phyloP scores from a whole-genome alignment of 495 filamentous ascomycete species.

The Usnea hakonensis region DNA sequence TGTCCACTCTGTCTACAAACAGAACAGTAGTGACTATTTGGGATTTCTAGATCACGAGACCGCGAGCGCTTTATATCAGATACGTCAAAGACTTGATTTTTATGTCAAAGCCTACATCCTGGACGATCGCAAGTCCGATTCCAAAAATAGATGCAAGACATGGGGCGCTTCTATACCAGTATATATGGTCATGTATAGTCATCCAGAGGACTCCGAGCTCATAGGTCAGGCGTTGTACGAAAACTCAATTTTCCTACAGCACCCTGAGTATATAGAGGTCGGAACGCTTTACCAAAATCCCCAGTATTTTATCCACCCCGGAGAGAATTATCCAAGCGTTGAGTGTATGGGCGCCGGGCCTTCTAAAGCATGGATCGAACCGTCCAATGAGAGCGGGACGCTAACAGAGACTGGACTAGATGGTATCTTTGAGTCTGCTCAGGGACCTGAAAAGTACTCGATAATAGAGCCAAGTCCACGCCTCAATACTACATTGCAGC shows the following conservation, averaged over 20 bases:
- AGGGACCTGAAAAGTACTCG: constrained; percentile 7
- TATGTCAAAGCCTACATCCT: neutral
- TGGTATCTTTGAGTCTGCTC: constrained; percentile 5
- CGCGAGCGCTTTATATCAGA: neutral
- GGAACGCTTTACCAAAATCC: constrained; percentile 1
- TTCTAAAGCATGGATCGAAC: neutral
- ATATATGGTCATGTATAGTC: constrained; percentile 1
- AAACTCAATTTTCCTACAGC: constrained; percentile 2
- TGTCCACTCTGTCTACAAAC: neutral
- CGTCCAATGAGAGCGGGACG: neutral
- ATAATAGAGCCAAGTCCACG: constrained; percentile 4
- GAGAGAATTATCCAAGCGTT: neutral
- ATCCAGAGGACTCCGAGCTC: constrained; percentile 1
- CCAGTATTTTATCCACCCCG: constrained; percentile 1
- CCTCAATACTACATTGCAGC: neutral
- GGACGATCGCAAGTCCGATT: neutral
- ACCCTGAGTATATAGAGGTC: neutral
- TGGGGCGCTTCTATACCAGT: constrained; percentile 6
- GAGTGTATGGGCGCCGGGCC: neutral
- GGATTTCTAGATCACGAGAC: constrained; percentile 4
- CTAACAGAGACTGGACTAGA: neutral
- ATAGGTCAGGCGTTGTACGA: neutral
- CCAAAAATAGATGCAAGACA: neutral
- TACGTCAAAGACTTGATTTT: neutral
- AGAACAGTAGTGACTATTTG: neutral